These are phyloP conservation scores for Cucurbitaria berberidis DNA, from an alignment of 2,329 filamentous ascomycete genomes.

Conservation along the genomic window DNA sequence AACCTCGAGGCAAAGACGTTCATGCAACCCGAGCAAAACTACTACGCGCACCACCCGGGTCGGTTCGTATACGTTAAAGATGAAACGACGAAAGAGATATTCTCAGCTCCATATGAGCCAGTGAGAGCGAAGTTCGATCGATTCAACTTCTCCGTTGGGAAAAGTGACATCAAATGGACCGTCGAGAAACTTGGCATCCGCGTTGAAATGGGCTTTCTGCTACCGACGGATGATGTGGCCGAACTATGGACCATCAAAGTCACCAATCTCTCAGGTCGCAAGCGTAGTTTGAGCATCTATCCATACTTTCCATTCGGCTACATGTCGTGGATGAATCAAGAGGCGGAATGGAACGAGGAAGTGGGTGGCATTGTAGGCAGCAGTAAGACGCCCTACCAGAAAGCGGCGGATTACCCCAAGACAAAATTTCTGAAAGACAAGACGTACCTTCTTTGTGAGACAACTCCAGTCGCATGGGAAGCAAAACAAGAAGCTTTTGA, in stretches of 20 bases:
- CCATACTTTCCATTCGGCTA: slow-evolving; percentile 66
- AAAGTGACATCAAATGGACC: slow-evolving; percentile 62
- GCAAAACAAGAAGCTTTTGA: slow-evolving; percentile 60
- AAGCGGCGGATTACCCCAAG: slow-evolving; percentile 63
- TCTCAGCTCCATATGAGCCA: slow-evolving; percentile 64
- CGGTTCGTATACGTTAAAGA: slow-evolving; percentile 67
- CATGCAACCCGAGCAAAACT: slow-evolving; percentile 67
- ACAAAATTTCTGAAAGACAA: slow-evolving; percentile 64
- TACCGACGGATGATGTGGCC: slow-evolving; percentile 62
- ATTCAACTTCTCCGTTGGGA: slow-evolving; percentile 62
- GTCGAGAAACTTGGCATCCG: slow-evolving; percentile 59
- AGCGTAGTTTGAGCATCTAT: slow-evolving; percentile 59
- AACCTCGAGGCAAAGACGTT: slow-evolving; percentile 65
- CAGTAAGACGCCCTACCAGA: slow-evolving; percentile 64
- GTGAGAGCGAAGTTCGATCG: slow-evolving; percentile 56
- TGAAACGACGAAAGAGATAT: slow-evolving; percentile 58
- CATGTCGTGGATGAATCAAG: slow-evolving; percentile 69
- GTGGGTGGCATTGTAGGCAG: slow-evolving; percentile 59
- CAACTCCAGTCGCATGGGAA: slow-evolving; percentile 59
- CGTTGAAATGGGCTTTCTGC: slow-evolving; percentile 59
- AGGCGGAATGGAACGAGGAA: slow-evolving; percentile 58
- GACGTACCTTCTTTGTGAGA: slow-evolving; percentile 64
- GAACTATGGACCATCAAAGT: slow-evolving; percentile 64
- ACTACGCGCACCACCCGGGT: slow-evolving; percentile 64
- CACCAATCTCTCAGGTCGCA: slow-evolving; percentile 55